A percentile compares a stretch with the other conserved stretches of the same genome.
Conservation (phyloP, 495 filamentous ascomycete species). For the Pseudotulostoma volvatum region DNA sequence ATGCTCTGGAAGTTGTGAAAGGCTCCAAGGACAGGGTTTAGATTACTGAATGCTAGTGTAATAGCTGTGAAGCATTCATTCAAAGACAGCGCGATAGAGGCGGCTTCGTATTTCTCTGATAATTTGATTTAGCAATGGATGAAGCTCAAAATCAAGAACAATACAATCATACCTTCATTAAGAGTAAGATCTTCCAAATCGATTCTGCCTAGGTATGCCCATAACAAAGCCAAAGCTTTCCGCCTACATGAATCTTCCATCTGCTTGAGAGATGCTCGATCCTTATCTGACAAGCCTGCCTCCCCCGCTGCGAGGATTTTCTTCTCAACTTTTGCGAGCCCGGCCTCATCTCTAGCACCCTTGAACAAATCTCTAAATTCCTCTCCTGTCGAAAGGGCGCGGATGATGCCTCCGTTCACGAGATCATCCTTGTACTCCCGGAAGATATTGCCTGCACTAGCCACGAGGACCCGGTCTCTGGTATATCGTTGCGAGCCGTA, state of each 20-base stretch:
- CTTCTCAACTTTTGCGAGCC: constrained; percentile 66
- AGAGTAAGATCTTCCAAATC: constrained; percentile 56
- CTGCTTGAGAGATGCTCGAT: constrained; percentile 48
- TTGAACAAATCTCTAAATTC: constrained; percentile 62
- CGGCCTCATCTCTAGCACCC: constrained; percentile 56
- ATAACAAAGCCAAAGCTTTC: constrained; percentile 77
- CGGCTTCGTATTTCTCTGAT: constrained; percentile 56
- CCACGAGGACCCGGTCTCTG: constrained; percentile 77
- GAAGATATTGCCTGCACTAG: constrained; percentile 87
- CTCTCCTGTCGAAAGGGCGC: constrained; percentile 62
- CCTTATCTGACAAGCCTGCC: constrained; percentile 33
- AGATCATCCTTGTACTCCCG: constrained; percentile 75
- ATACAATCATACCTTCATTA: constrained; percentile 45
- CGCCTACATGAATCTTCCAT: constrained; percentile 56
- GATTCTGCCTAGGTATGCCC: constrained; percentile 84
- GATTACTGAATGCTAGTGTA: constrained; percentile 71
- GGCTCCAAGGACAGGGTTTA: constrained; percentile 63
- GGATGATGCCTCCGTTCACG: constrained; percentile 61
- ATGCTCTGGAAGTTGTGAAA: constrained; percentile 69
- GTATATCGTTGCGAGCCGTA: constrained; percentile 87
- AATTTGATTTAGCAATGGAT: constrained; percentile 1
- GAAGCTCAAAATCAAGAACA: background rate
- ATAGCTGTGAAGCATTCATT: constrained; percentile 79
- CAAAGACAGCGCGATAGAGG: constrained; percentile 67
- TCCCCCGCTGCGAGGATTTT: constrained; percentile 46